phyloP scores from a whole-genome alignment of 225 moss, liverwort and hornwort genomes.

The Sphagnum tenellum region DNA sequence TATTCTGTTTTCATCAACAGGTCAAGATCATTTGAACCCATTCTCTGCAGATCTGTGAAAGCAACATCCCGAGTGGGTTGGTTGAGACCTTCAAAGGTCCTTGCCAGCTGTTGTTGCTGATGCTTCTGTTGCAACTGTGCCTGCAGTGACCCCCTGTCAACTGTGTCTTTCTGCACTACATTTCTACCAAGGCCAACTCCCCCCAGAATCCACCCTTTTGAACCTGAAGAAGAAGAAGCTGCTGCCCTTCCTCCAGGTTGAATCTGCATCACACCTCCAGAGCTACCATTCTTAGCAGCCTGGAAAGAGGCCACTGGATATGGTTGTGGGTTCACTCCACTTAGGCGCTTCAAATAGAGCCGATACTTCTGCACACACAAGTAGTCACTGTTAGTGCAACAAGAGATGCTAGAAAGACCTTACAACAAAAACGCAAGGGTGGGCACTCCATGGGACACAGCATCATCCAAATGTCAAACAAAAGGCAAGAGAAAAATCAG shows the following conservation, averaged over 20 bases:
- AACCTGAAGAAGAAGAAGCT: slow-evolving; percentile 31
- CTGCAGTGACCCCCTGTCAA: slow-evolving; percentile 41
- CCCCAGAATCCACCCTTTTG: slow-evolving; percentile 50
- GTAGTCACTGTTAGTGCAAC: neutral
- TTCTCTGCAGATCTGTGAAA: slow-evolving; percentile 51
- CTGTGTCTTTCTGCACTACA: slow-evolving; percentile 40
- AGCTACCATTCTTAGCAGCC: slow-evolving; percentile 55
- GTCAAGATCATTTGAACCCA: slow-evolving; percentile 75
- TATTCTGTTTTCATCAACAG: slow-evolving; percentile 83
- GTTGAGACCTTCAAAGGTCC: slow-evolving; percentile 3
- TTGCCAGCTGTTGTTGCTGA: slow-evolving; percentile 15
- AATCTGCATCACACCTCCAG: slow-evolving; percentile 87
- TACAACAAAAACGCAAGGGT: neutral
- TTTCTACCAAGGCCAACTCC: slow-evolving; percentile 21
- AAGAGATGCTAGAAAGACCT: neutral
- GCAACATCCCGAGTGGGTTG: slow-evolving; percentile 13
- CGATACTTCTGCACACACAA: slow-evolving; percentile 77
- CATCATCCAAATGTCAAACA: too few relatives aligned
- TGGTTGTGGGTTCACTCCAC: slow-evolving; percentile 61
- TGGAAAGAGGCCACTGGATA: slow-evolving; percentile 80
- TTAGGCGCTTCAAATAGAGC: slow-evolving; percentile 74
- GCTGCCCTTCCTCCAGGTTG: slow-evolving; percentile 84
- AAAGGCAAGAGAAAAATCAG: too few relatives aligned
- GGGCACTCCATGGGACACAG: too few relatives aligned
- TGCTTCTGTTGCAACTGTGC: slow-evolving; percentile 66